Evolutionary conservation across 2,329 filamentous ascomycete genomes (phyloP).

Genomic region (Colletotrichum sublineola): DNA sequence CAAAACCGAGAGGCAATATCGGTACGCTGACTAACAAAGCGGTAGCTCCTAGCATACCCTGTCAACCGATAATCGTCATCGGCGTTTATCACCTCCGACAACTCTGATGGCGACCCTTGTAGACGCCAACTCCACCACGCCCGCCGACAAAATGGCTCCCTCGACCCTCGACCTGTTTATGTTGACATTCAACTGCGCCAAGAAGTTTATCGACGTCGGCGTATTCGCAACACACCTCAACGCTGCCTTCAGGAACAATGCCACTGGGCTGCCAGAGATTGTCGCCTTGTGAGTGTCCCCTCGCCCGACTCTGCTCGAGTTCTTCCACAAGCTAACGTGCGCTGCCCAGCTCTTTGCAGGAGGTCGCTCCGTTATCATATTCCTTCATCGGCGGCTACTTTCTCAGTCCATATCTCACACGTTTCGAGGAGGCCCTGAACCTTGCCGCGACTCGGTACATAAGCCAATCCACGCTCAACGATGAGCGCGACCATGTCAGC

Average conservation of each 20-base stretch:
- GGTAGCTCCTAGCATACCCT: neutral
- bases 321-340: conserved; percentile 3
- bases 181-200: conserved; percentile 91
- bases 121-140: conserved; percentile 37
- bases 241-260: conserved; percentile 65
- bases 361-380: conserved; percentile 86
- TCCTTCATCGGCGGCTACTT: conserved; percentile 89
- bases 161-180: conserved; percentile 78
- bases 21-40: conserved; percentile 17
- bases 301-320: conserved; percentile 13
- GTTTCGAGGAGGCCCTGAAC: conserved; percentile 79
- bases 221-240: conserved; percentile 81
- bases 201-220: conserved; percentile 75
- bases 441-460: conserved; percentile 67
- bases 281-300: conserved; percentile 67
- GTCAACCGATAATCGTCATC: conserved; percentile 27
- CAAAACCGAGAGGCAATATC: neutral
- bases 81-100: conserved; percentile 37
- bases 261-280: conserved; percentile 63
- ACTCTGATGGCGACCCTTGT: conserved; percentile 31
- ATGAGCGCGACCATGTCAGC: conserved; percentile 42
- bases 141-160: conserved; percentile 50
- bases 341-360: conserved; percentile 80
- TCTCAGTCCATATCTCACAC: conserved; percentile 80
- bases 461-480: conserved; percentile 44